These are phyloP conservation scores for Hypoxylon sp. DNA, from an alignment of 2,329 filamentous ascomycete species.

Conservation along the genomic window DNA sequence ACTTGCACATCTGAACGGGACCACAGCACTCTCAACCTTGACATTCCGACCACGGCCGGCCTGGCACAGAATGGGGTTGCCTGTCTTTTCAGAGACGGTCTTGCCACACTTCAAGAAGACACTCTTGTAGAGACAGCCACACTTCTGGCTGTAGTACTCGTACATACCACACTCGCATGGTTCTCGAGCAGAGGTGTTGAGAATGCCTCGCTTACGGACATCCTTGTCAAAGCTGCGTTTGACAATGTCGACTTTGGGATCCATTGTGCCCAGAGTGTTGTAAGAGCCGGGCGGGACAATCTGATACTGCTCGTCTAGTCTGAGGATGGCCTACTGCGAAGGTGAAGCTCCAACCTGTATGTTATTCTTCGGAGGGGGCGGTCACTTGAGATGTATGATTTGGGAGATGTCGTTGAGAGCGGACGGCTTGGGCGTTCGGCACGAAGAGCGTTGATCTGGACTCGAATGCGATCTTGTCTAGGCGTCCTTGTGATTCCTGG, in stretches of 20 bases:
- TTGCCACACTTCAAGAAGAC: constrained; percentile 25
- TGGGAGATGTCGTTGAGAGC: neutral
- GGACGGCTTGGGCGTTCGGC: neutral
- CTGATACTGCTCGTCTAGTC: neutral
- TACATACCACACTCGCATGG: constrained; percentile 17
- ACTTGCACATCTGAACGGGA: constrained; percentile 8
- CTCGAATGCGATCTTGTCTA: neutral
- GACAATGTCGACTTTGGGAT: neutral
- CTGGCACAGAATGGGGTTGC: neutral
- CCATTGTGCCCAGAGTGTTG: neutral
- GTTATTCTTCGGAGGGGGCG: neutral
- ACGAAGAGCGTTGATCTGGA: neutral
- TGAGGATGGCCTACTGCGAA: neutral
- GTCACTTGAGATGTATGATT: neutral
- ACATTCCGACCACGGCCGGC: constrained; percentile 5
- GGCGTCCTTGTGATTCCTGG: neutral
- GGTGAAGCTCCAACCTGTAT: neutral
- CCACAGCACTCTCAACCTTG: constrained; percentile 3
- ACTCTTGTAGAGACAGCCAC: constrained; percentile 23
- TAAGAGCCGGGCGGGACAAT: neutral
- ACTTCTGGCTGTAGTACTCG: constrained; percentile 26
- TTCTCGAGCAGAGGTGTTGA: neutral
- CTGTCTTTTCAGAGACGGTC: constrained; percentile 6
- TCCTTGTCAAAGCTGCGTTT: neutral
- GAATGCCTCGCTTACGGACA: neutral